Base-by-base conservation (phyloP, 257 asterid species). In the Gardenia jasminoides region DNA sequence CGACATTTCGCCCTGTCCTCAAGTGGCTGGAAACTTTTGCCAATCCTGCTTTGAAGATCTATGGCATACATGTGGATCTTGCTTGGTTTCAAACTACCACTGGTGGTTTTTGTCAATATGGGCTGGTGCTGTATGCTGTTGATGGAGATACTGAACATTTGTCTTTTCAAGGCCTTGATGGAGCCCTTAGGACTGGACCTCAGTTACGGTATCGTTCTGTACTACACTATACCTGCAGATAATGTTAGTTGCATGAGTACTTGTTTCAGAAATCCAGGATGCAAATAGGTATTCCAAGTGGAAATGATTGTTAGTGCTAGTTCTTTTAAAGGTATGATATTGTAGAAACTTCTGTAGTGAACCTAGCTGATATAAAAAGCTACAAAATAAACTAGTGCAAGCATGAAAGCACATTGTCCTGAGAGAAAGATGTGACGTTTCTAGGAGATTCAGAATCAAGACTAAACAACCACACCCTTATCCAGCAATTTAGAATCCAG, bases 21-120 rank as follows among this genome's bases (percentile, higher is more conserved):
- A 87, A 82, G 52, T 96, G 99, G 99, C 85, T 96, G 69, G 97
- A 91, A 72, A 85, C 90, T 80, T 86, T 90, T 80, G 98, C 96
- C 50, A 92, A 92, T 86, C 98, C 99, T 69, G 94, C 97, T 76
- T 84, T 96, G 65, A 88, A 87, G 78, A 86, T 82, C 52, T 85
- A 86, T 80, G 89, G 94, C 59, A 83, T 96, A 84, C 92, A 73
- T 80, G 91, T 92, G 44, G 94, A 96, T 88, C 93, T 96, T 79
- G 97, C 98, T 69, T 89, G 93, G 90, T 92, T 90, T 87, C 97
- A 84, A 88, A 89, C 92, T 61, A 90, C 94, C 76, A 61, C 92
- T 74, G 88, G 89, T 80, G 90, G 94, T 69, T 91, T 83, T 81
- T 85, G 90, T 78, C 98, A 93, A 76, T 96, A 89, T 81, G 99